phyloP scores from a whole-genome alignment of 768 basidiomycete genomes.

The Collybia nuda region DNA sequence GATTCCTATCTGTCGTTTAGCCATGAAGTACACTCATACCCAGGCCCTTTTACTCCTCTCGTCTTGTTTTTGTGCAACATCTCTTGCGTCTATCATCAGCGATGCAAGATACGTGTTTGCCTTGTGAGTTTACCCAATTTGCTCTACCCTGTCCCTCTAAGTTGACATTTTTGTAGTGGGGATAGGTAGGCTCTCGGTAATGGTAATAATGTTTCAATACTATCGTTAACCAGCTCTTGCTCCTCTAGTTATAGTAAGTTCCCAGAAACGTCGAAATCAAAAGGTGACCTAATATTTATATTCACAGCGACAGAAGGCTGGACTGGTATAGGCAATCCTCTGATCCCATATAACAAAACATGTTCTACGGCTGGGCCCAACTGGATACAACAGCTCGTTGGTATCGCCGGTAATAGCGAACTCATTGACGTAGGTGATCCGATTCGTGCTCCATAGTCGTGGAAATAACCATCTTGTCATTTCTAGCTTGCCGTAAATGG shows the following conservation, averaged over 20 bases:
- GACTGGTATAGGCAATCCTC: slow-evolving; percentile 16
- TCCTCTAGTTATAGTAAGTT: slow-evolving; percentile 9
- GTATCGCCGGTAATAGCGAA: slow-evolving; percentile 7
- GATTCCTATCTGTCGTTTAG: too few relatives aligned
- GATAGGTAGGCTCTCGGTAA: slow-evolving; percentile 7
- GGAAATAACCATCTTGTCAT: not conserved
- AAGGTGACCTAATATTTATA: not conserved
- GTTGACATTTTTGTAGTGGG: slow-evolving; percentile 5
- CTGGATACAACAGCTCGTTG: slow-evolving; percentile 16
- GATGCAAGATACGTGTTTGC: slow-evolving; percentile 10
- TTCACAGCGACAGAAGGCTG: slow-evolving; percentile 17
- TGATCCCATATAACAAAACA: slow-evolving; percentile 7
- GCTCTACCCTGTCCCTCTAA: not conserved
- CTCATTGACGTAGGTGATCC: slow-evolving; percentile 12
- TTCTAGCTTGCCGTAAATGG: slow-evolving; percentile 21
- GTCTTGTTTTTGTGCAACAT: not conserved
- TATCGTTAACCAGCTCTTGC: not conserved
- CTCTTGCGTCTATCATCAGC: slow-evolving; percentile 6
- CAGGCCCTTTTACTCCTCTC: too few relatives aligned
- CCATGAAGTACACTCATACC: too few relatives aligned
- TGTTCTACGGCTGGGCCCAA: slow-evolving; percentile 20
- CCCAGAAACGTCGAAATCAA: not conserved
- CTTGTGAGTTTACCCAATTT: slow-evolving; percentile 11
- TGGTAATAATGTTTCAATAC: not conserved
- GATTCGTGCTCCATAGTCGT: not conserved